Base-by-base conservation (phyloP, 441 rosid species). In the Gossypium gossypioides region DNA sequence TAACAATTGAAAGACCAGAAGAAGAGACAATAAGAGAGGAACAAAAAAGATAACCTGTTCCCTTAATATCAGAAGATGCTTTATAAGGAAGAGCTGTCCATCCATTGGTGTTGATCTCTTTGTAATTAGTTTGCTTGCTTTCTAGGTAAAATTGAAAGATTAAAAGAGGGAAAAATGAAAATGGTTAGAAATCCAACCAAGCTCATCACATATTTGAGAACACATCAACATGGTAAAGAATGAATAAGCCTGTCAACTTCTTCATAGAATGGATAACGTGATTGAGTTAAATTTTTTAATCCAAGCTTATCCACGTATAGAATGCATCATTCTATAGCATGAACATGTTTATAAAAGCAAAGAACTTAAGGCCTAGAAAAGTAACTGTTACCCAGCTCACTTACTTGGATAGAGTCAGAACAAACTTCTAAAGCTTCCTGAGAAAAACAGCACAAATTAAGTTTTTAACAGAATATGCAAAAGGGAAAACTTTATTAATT, bases 391-490 rank as follows among this genome's bases (percentile, higher is more conserved):
- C 62, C 65, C 75, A 79, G 80, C 74, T 79, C 56, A 81, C 90
- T 87, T 81, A 93, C 97, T 81, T 92, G 99, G 80, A 92, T 84
- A 55, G 97, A 95, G 51, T 72, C 74, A 37, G 97, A 85, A 84
- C 99, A 95, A 79, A 92, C 86, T 86, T 95, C 97, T 22, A 95
- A 93, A 48, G 95, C 97, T 95, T 95, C 97, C 99, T 95, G 92
- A 65, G 21, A 72, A 61, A 79, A 75, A 75, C 25, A 80, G 72
- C 69, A 79, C 74, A 77, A 42, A 34, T 40, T 60, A 24, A 72
- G 25, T 5, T 18, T 57, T 60, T 72, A 27, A 70, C 51, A 65
- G 55, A 61, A 69, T 16, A 75, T 27, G 61, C 56, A 54, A 75
- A 64, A 16, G 61, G n/a, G 40, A n/a, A 2, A 59, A 64, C 70